These are phyloP conservation scores for Pseudopediastrum boryanum DNA, from an alignment of 139 green algal species.

Conservation along the genomic window DNA sequence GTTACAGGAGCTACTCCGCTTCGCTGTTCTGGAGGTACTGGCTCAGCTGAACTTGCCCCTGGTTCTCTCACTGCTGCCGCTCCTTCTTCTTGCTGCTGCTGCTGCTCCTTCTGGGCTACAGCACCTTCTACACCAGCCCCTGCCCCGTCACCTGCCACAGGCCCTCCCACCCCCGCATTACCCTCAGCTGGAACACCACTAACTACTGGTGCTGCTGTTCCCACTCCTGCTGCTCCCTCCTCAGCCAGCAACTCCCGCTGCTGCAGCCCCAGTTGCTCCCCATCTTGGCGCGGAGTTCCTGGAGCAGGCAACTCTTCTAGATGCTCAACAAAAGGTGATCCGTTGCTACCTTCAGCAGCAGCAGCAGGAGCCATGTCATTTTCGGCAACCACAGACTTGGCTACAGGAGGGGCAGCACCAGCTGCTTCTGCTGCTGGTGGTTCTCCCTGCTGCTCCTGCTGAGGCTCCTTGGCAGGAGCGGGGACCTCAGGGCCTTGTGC, in stretches of 20 bases:
- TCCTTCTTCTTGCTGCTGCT: slow-evolving; percentile 3
- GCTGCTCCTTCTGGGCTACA: not conserved
- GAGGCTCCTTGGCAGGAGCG: not conserved
- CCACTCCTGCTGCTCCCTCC: not conserved
- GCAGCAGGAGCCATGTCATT: not conserved
- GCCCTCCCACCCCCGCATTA: too few relatives aligned
- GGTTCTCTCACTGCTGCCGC: too few relatives aligned
- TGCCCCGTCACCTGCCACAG: not conserved
- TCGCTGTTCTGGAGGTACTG: too few relatives aligned
- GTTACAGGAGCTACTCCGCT: too few relatives aligned
- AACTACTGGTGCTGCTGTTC: not conserved
- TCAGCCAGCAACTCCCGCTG: not conserved
- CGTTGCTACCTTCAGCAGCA: not conserved
- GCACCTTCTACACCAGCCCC: not conserved
- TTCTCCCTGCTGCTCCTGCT: slow-evolving; percentile 1
- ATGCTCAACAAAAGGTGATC: too few relatives aligned
- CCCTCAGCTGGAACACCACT: too few relatives aligned
- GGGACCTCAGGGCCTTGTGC: not conserved
- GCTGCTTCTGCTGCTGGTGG: not conserved
- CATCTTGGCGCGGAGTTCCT: too few relatives aligned
- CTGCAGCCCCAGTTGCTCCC: too few relatives aligned
- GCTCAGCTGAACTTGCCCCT: too few relatives aligned
- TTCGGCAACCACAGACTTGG: not conserved
- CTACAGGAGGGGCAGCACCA: too few relatives aligned
- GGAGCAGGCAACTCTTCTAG: not conserved